phyloP scores from a whole-genome alignment of 1,284 basidiomycete genomes.

The Fomitopsis betulina region DNA sequence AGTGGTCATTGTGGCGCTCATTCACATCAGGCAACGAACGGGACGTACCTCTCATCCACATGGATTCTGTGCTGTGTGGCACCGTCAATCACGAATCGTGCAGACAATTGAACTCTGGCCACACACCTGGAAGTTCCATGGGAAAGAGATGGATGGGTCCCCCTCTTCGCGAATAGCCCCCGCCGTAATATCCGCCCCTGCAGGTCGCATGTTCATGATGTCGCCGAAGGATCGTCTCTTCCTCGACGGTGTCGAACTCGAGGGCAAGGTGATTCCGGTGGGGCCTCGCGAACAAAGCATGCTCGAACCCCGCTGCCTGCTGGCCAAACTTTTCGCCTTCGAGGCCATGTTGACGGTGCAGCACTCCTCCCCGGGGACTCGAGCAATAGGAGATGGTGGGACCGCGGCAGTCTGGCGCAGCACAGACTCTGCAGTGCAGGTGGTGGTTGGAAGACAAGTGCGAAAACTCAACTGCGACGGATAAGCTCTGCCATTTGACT shows the following conservation, averaged over 20 bases:
- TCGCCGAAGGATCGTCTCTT: constrained; percentile 1
- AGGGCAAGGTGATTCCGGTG: neutral
- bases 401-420: neutral
- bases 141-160: constrained; percentile 4
- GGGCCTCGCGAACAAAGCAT: neutral
- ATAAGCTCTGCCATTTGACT: neutral
- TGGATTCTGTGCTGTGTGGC: constrained; percentile 1
- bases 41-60: constrained; percentile 5
- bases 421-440: neutral
- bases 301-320: neutral
- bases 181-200: neutral
- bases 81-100: neutral
- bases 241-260: neutral
- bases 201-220: neutral
- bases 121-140: constrained; percentile 7
- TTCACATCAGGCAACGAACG: neutral
- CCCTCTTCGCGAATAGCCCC: neutral
- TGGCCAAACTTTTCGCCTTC: neutral
- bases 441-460: neutral
- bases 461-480: neutral
- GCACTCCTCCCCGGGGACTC: neutral
- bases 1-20: neutral
- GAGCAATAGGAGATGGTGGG: neutral
- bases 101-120: neutral
- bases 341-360: neutral